Percentiles rank a stretch among this genome's conserved stretches.
phyloP scores from a whole-genome alignment of 2,329 filamentous ascomycete genomes.

The Chaetomium globosum region DNA sequence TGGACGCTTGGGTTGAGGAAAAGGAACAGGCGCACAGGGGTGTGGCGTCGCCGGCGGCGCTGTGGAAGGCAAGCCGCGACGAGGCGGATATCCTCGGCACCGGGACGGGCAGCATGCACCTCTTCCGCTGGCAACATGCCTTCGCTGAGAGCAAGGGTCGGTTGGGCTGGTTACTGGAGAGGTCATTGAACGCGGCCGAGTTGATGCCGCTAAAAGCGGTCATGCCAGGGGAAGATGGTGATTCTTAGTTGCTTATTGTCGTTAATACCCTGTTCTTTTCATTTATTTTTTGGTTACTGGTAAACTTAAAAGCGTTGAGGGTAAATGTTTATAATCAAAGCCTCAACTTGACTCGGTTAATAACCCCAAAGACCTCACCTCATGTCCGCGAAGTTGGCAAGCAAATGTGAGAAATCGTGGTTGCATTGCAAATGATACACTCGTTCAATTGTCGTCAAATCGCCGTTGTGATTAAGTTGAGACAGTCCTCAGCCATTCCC shows the following conservation, averaged over 20 bases:
- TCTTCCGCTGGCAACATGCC: constrained; percentile 2
- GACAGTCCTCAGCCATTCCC: too few relatives aligned
- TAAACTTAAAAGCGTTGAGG: too few relatives aligned
- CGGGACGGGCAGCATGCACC: background rate
- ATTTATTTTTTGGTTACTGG: too few relatives aligned
- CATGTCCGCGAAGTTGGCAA: too few relatives aligned
- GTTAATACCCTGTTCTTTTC: too few relatives aligned
- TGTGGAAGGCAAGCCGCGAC: background rate
- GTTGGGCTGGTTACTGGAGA: background rate
- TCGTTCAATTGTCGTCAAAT: too few relatives aligned
- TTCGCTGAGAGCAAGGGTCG: background rate
- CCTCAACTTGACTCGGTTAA: too few relatives aligned
- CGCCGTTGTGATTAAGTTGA: too few relatives aligned
- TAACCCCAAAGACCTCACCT: too few relatives aligned
- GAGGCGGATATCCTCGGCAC: background rate
- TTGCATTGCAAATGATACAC: too few relatives aligned
- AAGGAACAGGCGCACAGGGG: background rate
- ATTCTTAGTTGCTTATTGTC: background rate
- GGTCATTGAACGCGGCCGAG: background rate
- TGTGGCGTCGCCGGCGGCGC: background rate
- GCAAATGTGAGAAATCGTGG: too few relatives aligned
- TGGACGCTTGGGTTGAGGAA: background rate
- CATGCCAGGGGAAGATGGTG: background rate
- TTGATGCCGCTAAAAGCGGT: background rate
- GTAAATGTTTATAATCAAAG: too few relatives aligned